phyloP scores from a whole-genome alignment of 2,329 filamentous ascomycete species.

The Ophiosphaerella herpotricha region DNA sequence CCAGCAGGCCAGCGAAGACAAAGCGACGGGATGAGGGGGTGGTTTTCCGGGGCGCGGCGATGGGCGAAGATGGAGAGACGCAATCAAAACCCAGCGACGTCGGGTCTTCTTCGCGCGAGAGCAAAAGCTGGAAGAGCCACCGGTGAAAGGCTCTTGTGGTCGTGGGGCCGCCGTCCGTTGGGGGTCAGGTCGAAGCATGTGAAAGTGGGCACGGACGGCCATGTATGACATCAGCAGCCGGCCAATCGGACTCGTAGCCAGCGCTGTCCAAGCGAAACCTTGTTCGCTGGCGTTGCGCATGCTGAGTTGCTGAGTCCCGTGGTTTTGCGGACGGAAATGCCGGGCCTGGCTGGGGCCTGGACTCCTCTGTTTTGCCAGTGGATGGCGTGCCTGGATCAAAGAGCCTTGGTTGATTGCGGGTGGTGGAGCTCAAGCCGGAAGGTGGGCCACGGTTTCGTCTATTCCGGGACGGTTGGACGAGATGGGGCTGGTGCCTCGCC shows the following conservation, averaged over 20 bases:
- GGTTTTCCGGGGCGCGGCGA: too few species aligned
- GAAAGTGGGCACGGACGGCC: constrained; percentile 13
- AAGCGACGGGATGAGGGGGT: constrained; percentile 3
- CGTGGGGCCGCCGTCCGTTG: constrained; percentile 19
- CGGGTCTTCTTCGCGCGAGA: too few species aligned
- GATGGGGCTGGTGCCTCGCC: not conserved
- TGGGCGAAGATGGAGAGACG: too few species aligned
- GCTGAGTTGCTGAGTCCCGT: not conserved
- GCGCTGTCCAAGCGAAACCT: not conserved
- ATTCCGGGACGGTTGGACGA: not conserved
- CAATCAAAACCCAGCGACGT: too few species aligned
- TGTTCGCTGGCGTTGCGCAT: not conserved
- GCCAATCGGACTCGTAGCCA: not conserved
- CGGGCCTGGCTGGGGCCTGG: too few species aligned
- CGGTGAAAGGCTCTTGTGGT: constrained; percentile 16
- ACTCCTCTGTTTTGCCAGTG: too few species aligned
- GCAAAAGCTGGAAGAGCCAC: not conserved
- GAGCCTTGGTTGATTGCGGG: not conserved
- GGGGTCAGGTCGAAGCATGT: constrained; percentile 9
- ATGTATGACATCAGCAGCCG: constrained; percentile 15
- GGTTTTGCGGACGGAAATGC: too few species aligned
- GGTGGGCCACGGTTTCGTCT: constrained; percentile 7
- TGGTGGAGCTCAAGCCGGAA: constrained; percentile 3
- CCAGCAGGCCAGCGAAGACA: not conserved
- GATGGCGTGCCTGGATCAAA: not conserved